Percentiles rank a stretch among this genome's conserved stretches.
Evolutionary conservation across 306 rosid species (phyloP).

Genomic region (Begonia peltatifolia): DNA sequence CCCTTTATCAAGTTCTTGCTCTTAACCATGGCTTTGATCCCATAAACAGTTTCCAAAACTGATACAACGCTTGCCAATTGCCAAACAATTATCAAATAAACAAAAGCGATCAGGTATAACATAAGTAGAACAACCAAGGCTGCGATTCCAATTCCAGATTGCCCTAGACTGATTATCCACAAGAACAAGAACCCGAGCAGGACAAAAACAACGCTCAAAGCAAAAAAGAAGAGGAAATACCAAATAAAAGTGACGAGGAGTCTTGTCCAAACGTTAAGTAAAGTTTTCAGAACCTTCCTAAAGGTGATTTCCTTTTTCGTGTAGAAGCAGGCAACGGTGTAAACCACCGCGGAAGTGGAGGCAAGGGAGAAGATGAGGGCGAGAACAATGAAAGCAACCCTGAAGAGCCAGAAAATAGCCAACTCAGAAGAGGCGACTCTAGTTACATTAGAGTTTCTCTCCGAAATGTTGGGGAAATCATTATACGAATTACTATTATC

Average conservation of each 20-base stretch:
- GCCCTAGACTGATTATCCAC: slow-evolving; percentile 1
- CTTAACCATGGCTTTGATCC: slow-evolving; percentile 13
- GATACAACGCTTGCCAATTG: slow-evolving; percentile 15
- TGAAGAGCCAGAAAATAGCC: slow-evolving; percentile 14
- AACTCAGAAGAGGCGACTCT: slow-evolving; percentile 1
- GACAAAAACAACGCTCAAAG: slow-evolving; percentile 2
- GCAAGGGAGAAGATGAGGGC: slow-evolving; percentile 3
- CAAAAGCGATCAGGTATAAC: slow-evolving; percentile 7
- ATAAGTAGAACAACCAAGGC: background rate
- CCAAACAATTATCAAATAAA: slow-evolving; percentile 14
- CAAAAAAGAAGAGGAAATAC: slow-evolving; percentile 5
- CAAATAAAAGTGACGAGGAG: slow-evolving; percentile 6
- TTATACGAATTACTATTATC: slow-evolving; percentile 1
- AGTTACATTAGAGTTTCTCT: background rate
- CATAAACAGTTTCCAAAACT: slow-evolving; percentile 13
- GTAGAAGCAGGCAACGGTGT: slow-evolving; percentile 7
- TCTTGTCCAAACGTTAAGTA: slow-evolving; percentile 14
- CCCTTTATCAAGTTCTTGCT: slow-evolving; percentile 14
- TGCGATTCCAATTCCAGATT: background rate
- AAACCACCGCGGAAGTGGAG: slow-evolving; percentile 11
- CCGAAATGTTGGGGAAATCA: background rate
- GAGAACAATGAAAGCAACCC: slow-evolving; percentile 7
- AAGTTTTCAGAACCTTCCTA: slow-evolving; percentile 3
- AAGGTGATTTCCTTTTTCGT: slow-evolving; percentile 4
- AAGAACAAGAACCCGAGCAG: background rate